phyloP scores from a whole-genome alignment of 768 basidiomycete genomes.

The Boletus speciosus region DNA sequence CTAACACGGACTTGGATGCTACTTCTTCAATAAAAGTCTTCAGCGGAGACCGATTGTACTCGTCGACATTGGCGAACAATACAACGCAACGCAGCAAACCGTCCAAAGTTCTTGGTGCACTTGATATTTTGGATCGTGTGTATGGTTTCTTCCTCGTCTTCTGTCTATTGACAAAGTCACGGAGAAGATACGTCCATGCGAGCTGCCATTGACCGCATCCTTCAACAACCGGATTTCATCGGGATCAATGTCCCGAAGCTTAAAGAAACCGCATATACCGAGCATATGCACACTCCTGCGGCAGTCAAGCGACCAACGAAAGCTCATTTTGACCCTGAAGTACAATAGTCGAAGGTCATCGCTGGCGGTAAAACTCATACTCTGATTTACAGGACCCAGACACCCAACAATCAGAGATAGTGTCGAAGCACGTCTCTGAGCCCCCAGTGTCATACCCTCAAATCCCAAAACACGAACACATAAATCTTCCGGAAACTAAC shows the following conservation, averaged over 20 bases:
- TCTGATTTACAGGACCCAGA: constrained; percentile 5
- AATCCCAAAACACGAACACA: neutral
- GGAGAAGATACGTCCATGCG: constrained; percentile 26
- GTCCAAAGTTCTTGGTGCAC: constrained; percentile 24
- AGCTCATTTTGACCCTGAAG: constrained; percentile 1
- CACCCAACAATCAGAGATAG: neutral
- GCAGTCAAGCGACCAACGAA: neutral
- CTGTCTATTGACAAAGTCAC: constrained; percentile 1
- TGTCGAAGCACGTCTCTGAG: neutral
- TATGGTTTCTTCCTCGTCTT: constrained; percentile 2
- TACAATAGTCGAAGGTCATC: constrained; percentile 5
- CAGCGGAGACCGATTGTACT: constrained; percentile 4
- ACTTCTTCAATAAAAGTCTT: neutral
- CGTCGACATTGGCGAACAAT: constrained; percentile 2
- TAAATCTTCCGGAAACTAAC: neutral
- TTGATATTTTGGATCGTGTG: constrained; percentile 29
- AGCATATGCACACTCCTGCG: neutral
- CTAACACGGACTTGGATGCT: neutral
- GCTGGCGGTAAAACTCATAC: neutral
- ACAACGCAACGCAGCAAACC: constrained; percentile 7
- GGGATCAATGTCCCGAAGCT: constrained; percentile 11
- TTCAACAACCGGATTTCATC: constrained; percentile 22
- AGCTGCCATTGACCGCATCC: constrained; percentile 30
- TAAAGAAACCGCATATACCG: neutral
- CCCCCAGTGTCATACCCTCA: neutral